phyloP scores from a whole-genome alignment of 2,329 filamentous ascomycete genomes.

The Aaosphaeria arxii region DNA sequence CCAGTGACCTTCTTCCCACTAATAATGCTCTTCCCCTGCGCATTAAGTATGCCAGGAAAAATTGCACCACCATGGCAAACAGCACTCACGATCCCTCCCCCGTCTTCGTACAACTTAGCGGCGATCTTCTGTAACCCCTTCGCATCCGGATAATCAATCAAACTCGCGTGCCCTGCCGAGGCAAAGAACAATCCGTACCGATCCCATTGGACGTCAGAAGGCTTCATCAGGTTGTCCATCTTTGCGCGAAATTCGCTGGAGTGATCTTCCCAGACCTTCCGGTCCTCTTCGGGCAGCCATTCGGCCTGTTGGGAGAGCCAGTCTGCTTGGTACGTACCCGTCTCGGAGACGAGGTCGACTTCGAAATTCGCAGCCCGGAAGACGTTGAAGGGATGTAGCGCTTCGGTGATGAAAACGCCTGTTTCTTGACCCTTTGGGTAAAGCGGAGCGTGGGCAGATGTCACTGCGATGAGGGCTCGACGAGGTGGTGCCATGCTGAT shows the following conservation, averaged over 20 bases:
- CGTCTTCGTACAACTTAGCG: conserved; percentile 34
- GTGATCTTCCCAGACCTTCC: conserved; percentile 38
- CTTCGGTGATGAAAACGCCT: conserved; percentile 46
- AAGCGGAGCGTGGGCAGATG: background rate
- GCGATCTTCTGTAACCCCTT: conserved; percentile 41
- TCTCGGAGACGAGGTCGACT: conserved; percentile 47
- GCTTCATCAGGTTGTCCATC: conserved; percentile 43
- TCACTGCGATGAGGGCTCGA: conserved; percentile 1
- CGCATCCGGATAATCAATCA: conserved; percentile 47
- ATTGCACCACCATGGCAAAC: conserved; percentile 40
- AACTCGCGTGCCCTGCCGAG: conserved; percentile 43
- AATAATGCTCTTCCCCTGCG: conserved; percentile 27
- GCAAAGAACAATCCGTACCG: conserved; percentile 27
- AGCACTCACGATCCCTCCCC: conserved; percentile 24
- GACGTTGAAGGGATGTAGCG: conserved; percentile 48
- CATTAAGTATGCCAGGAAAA: conserved; percentile 30
- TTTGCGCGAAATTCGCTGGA: conserved; percentile 46
- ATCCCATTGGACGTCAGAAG: conserved; percentile 31
- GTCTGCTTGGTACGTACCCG: conserved; percentile 41
- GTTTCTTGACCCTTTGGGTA: conserved; percentile 36
- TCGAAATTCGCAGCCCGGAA: conserved; percentile 43
- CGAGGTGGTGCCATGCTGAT: conserved; percentile 2
- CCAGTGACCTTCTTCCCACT: conserved; percentile 29
- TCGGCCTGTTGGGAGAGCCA: conserved; percentile 43
- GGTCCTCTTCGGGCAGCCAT: conserved; percentile 42